Base-by-base conservation (phyloP, 768 basidiomycete species). In the Rhizopogon sp. region DNA sequence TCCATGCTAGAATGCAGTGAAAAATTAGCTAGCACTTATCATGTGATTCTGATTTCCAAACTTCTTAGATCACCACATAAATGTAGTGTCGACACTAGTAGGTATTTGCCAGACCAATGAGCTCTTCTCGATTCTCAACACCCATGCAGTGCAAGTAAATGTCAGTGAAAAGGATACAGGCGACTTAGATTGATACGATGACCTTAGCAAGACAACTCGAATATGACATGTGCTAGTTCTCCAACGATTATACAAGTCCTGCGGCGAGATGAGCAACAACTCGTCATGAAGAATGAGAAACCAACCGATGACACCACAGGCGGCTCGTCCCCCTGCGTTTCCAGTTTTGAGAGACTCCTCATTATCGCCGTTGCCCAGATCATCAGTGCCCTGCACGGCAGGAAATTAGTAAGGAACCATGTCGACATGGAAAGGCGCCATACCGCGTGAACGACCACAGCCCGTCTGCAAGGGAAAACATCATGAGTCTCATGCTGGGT, bases 301-400 rank as follows among this genome's bases (percentile, higher is more conserved):
- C 68, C 54, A 66, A 81, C 87, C 88, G 60, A 92, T 88, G 50
- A 92, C 81, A 61, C 90, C 90, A 64, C 91, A 93, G 11, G 91
- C 90, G n/a, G 81, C 78, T 54, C 89, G 76, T 31, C 75, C 82
- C 10, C 87, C 86, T 14, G 90, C 85, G 64, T 92, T 88, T 8
- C 90, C 90, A 3, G 88, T 92, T 66, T 81, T 88, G 54, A 84
- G 72, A 20, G 86, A 87, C 59, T 90, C 88, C 29, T 79, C 73
- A 62, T 86, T 77, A 41, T 72, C 75, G 14, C 88, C 88, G 56
- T 70, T 74, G n/a, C 90, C 91, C 49, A 92, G 76, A 63, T 93
- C 91, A 64, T 93, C 91, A 16, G 80, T 79, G 3, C 88, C 88
- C 84, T 84, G 58, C 39, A 54, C 25, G 25, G 4, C 25, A 47